A percentile compares a stretch with the other conserved stretches of the same genome.
Evolutionary conservation across 2,329 filamentous ascomycete genomes (phyloP).

Genomic region (Dactylonectria estremocensis): DNA sequence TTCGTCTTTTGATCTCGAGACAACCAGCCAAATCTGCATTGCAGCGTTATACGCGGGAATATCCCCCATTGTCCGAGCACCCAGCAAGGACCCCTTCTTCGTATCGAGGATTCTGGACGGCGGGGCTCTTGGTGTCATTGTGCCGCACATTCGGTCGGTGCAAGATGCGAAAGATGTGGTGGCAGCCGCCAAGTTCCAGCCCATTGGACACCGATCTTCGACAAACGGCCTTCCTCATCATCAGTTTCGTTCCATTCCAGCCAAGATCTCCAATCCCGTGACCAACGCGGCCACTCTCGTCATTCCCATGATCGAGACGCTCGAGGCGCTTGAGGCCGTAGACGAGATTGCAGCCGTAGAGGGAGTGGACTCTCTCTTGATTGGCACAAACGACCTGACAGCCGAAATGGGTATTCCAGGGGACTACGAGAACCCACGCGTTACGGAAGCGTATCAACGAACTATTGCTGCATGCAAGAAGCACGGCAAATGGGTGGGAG

Average conservation of each 20-base stretch:
- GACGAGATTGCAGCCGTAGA: constrained; percentile 53
- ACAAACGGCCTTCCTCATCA: constrained; percentile 42
- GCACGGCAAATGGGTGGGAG: constrained; percentile 56
- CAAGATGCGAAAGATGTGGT: constrained; percentile 48
- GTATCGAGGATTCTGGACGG: constrained; percentile 47
- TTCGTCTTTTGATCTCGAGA: constrained; percentile 52
- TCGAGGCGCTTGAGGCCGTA: constrained; percentile 46
- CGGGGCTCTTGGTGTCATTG: constrained; percentile 46
- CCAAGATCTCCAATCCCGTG: constrained; percentile 41
- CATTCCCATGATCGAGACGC: constrained; percentile 50
- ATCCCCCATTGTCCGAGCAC: constrained; percentile 44
- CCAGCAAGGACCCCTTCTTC: constrained; percentile 46
- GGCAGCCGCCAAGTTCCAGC: constrained; percentile 46
- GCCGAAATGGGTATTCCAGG: constrained; percentile 57
- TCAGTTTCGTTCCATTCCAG: constrained; percentile 41
- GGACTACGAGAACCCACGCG: constrained; percentile 42
- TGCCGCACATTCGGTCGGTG: constrained; percentile 45
- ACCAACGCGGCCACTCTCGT: constrained; percentile 44
- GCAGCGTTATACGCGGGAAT: constrained; percentile 50
- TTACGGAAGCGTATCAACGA: constrained; percentile 49
- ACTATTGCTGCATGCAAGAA: constrained; percentile 56
- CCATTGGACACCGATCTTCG: constrained; percentile 43
- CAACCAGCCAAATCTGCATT: constrained; percentile 52
- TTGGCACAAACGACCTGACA: constrained; percentile 61
- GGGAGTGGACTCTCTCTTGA: constrained; percentile 60